These are phyloP conservation scores for Torulaspora globosa DNA, from an alignment of 1,139 yeast genomes.

Conservation along the genomic window DNA sequence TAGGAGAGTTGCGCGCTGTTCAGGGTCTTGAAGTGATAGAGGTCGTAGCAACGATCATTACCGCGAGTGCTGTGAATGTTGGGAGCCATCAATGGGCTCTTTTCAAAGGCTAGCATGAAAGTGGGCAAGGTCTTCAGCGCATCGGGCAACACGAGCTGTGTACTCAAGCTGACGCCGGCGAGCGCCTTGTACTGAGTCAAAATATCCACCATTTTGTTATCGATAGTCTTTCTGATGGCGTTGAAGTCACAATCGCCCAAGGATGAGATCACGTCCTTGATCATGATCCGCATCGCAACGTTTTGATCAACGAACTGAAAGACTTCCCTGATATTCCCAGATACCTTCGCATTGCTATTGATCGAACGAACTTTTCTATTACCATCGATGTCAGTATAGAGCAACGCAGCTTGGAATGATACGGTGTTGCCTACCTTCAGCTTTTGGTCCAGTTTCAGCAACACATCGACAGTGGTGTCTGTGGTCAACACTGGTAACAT, in stretches of 20 bases:
- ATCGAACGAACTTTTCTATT: constrained; percentile 78
- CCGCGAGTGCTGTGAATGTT: constrained; percentile 46
- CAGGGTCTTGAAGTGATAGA: constrained; percentile 51
- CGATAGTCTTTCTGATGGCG: constrained; percentile 61
- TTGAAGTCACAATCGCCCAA: constrained; percentile 57
- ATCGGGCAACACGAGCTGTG: constrained; percentile 77
- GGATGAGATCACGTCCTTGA: constrained; percentile 64
- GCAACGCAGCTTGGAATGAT: constrained; percentile 85
- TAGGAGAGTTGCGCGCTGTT: constrained; percentile 58
- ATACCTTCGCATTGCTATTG: constrained; percentile 76
- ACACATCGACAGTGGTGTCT: constrained; percentile 66
- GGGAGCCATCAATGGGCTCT: constrained; percentile 57
- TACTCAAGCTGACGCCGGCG: constrained; percentile 45
- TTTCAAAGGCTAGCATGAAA: constrained; percentile 64
- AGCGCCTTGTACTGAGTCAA: constrained; percentile 71
- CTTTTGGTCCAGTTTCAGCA: constrained; percentile 74
- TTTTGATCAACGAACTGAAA: constrained; percentile 85
- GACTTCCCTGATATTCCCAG: constrained; percentile 67
- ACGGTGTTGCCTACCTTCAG: constrained; percentile 70
- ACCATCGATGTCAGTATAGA: constrained; percentile 78
- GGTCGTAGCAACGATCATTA: constrained; percentile 59
- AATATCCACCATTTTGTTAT: constrained; percentile 62
- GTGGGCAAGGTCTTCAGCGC: constrained; percentile 70
- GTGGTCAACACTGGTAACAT: constrained; percentile 61
- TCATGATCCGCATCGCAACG: constrained; percentile 64